These are phyloP conservation scores for Infundibulicybe gibba DNA, from an alignment of 768 basidiomycete genomes.

Conservation along the genomic window DNA sequence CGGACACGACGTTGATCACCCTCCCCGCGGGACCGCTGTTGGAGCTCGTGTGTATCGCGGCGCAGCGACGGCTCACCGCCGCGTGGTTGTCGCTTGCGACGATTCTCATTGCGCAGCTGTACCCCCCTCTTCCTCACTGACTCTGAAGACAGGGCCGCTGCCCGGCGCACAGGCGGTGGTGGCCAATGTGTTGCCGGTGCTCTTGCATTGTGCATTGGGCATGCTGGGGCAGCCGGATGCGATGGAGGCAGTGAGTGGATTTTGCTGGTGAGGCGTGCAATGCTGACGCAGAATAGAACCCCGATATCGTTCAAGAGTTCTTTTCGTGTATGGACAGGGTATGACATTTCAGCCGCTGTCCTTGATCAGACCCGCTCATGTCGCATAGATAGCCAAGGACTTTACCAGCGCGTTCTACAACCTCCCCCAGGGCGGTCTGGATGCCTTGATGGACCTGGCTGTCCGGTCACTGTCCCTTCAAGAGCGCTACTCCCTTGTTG, in stretches of 20 bases:
- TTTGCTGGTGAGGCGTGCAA: background rate
- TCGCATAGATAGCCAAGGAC: slow-evolving; percentile 38
- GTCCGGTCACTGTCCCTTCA: slow-evolving; percentile 63
- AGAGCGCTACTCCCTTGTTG: slow-evolving; percentile 78
- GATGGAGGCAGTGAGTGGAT: slow-evolving; percentile 62
- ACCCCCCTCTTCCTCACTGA: slow-evolving; percentile 59
- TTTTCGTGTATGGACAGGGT: slow-evolving; percentile 68
- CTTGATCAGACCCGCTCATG: background rate
- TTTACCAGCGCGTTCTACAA: slow-evolving; percentile 54
- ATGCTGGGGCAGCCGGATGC: slow-evolving; percentile 52
- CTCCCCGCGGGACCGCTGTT: slow-evolving; percentile 79
- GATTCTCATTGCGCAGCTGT: slow-evolving; percentile 78
- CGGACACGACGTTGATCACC: slow-evolving; percentile 75
- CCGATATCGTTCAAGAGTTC: background rate
- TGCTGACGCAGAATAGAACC: background rate
- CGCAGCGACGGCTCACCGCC: slow-evolving; percentile 68
- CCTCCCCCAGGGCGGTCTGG: slow-evolving; percentile 54
- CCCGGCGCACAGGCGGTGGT: slow-evolving; percentile 58
- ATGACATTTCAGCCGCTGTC: slow-evolving; percentile 34
- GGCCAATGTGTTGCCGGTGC: slow-evolving; percentile 45
- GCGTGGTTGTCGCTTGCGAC: slow-evolving; percentile 84
- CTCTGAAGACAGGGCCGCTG: slow-evolving; percentile 49
- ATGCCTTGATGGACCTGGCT: slow-evolving; percentile 63
- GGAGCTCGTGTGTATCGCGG: slow-evolving; percentile 72
- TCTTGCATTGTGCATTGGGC: slow-evolving; percentile 56